Base-by-base conservation (phyloP, 768 basidiomycete species). In the Psilocybe cyanescens region DNA sequence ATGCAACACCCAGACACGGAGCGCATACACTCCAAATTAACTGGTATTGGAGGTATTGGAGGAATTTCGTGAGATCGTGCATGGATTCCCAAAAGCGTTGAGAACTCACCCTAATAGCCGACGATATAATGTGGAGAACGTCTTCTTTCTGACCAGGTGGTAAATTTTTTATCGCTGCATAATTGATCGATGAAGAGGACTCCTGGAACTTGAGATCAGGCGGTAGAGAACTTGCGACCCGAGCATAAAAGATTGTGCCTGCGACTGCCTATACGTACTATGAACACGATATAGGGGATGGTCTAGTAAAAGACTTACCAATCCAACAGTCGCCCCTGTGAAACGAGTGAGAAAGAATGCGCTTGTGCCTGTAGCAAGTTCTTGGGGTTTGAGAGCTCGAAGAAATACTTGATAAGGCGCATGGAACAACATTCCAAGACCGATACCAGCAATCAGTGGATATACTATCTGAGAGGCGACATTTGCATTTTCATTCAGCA, bases 301-400 rank as follows among this genome's bases (percentile, higher is more conserved):
- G 52, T 24, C 58, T 56, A 17, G 33, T 30, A 51, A 55, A 30
- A 59, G 51, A 71, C 88, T 67, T 72, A 92, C 92, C 76, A 95
- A 74, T 62, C 92, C 92, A 41, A 89, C 79, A 2, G 92, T 93
- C 33, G 92, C 91, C 8, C 92, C 92, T 39, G 92, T 94, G 75
- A 94, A 94, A 47, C 92, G 83, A 48, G 93, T 91, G 58, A 94
- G 80, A 75, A 95, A 94, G 73, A 94, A 95, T 9, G 91, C 92
- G 69, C 91, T 89, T 8, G 93, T 95, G 31, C 91, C 90, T 19
- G 86, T 83, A 3, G 92, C 92, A 55, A 93, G 72, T 65, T 93
- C 88, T 50, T 82, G 77, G 6, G 86, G 83, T 59, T 84, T 81
- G 37, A 94, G 72, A 11, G 88, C 85, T 61, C 81, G 82, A 52